A percentile compares a stretch with the other conserved stretches of the same genome.
Conservation (phyloP, 1,284 basidiomycete genomes). For the Agaricales sp. region DNA sequence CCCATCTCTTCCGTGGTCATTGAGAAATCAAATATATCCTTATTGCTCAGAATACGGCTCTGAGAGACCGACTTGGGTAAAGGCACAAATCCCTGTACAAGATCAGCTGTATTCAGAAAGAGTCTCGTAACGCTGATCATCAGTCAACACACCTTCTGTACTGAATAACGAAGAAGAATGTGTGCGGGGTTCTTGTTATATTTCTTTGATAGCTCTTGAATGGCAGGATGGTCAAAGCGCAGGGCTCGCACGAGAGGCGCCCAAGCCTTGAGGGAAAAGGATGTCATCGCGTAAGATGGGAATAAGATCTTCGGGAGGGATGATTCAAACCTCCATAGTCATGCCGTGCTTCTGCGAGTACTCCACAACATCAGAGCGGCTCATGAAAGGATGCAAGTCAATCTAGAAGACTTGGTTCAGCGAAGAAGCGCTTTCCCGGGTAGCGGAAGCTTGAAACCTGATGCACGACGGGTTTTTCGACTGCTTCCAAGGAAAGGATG, state of each 20-base stretch:
- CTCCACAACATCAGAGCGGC: conserved; percentile 49
- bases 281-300: conserved; percentile 2
- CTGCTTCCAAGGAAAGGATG: conserved; percentile 35
- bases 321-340: conserved; percentile 44
- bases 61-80: conserved; percentile 52
- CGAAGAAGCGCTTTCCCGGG: too few relatives aligned
- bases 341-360: conserved; percentile 53
- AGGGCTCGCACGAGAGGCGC: conserved; percentile 40
- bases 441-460: conserved; percentile 40
- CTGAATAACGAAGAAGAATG: conserved; percentile 62
- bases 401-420: too few relatives aligned
- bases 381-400: conserved; percentile 69
- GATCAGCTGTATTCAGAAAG: neutral
- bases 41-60: conserved; percentile 45
- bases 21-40: conserved; percentile 49
- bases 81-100: conserved; percentile 37
- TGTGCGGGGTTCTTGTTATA: conserved; percentile 56
- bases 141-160: conserved; percentile 53
- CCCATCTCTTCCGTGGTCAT: conserved; percentile 39
- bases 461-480: conserved; percentile 48
- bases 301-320: conserved; percentile 3
- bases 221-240: conserved; percentile 37
- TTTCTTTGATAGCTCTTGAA: conserved; percentile 33
- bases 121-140: neutral
- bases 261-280: too few relatives aligned